Conservation (phyloP, 1,284 basidiomycete species). For the Trametes versicolor region DNA sequence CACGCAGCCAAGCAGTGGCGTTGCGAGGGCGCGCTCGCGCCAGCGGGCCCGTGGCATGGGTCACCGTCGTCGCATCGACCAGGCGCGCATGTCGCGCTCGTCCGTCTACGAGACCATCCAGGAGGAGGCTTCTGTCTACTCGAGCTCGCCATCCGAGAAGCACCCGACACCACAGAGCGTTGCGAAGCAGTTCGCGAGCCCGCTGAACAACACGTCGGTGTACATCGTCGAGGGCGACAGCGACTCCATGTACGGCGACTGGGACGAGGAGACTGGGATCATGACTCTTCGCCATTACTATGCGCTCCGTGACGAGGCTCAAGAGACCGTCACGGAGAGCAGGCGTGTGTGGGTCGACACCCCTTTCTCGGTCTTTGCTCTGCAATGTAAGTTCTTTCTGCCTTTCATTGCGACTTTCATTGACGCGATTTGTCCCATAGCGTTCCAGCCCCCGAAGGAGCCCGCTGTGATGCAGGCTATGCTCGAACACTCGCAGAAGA, state of each 20-base stretch:
- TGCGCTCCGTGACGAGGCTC: slow-evolving; percentile 73
- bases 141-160: slow-evolving; percentile 50
- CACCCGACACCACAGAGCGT: slow-evolving; percentile 32
- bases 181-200: slow-evolving; percentile 23
- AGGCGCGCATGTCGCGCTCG: slow-evolving; percentile 66
- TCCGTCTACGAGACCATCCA: slow-evolving; percentile 84
- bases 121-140: slow-evolving; percentile 62
- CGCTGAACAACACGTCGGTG: slow-evolving; percentile 50
- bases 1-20: slow-evolving; percentile 47
- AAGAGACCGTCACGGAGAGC: slow-evolving; percentile 73
- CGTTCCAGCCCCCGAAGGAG: slow-evolving; percentile 74
- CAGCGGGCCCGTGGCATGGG: slow-evolving; percentile 67
- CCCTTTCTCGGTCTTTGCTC: slow-evolving; percentile 72
- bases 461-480: slow-evolving; percentile 75
- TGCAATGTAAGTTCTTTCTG: slow-evolving; percentile 67
- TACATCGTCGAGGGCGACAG: slow-evolving; percentile 68
- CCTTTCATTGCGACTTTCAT: neutral
- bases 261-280: slow-evolving; percentile 74
- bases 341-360: slow-evolving; percentile 74
- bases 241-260: slow-evolving; percentile 58
- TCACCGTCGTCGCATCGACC: slow-evolving; percentile 74
- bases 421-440: slow-evolving; percentile 46
- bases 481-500: slow-evolving; percentile 76
- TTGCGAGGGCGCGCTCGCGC: slow-evolving; percentile 45
- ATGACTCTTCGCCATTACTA: slow-evolving; percentile 71